Base-by-base conservation (phyloP, 768 basidiomycete species). In the Russula abietina region DNA sequence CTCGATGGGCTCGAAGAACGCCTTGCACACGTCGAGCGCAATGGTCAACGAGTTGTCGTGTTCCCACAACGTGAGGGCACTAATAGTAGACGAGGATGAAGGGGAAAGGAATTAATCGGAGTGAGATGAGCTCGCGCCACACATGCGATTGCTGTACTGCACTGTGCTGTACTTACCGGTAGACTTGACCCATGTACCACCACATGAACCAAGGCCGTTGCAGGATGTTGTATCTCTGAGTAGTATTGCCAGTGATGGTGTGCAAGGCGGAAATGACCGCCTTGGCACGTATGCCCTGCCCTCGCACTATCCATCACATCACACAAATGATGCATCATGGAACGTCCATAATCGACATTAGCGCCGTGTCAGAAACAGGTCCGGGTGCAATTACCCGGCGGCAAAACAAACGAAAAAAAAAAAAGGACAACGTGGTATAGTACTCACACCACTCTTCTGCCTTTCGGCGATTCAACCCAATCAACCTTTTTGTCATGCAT, bases 171-270 rank as follows among this genome's bases (percentile, higher is more conserved):
- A 70, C 70, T 57, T 62, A 81, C 83, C 82, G 79, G 69, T 73
- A 77, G 59, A 86, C 78, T 72, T 88, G 85, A n/a, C 79, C 78
- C 83, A 86, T 84, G 66, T 88, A 87, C 85, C 85, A 87, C 69
- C 85, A 86, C 26, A 82, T 77, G 70, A 82, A 87, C 70, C 83
- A 86, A 9, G 87, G 87, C 56, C 85, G 74, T 17, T 79, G 76
- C 3, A 80, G 72, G 43, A 88, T 71, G 26, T 77, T 70, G 60
- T 82, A 78, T 53, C 38, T 16, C 38, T 39, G 16, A 36, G 70
- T 68, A n/a, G 61, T 61, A 50, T 71, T 67, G 4, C 84, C 84
- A 6, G 86, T 87, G 64, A 88, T 76, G 1, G 80, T 76, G 59
- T 80, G 77, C 55, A 88, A 73, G 8, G 82, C 84, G 30, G 74